Percentiles rank a stretch among this genome's conserved stretches.
Conservation (phyloP, 2,329 filamentous ascomycete species). For the Neophaeococcomyces mojaviensis region DNA sequence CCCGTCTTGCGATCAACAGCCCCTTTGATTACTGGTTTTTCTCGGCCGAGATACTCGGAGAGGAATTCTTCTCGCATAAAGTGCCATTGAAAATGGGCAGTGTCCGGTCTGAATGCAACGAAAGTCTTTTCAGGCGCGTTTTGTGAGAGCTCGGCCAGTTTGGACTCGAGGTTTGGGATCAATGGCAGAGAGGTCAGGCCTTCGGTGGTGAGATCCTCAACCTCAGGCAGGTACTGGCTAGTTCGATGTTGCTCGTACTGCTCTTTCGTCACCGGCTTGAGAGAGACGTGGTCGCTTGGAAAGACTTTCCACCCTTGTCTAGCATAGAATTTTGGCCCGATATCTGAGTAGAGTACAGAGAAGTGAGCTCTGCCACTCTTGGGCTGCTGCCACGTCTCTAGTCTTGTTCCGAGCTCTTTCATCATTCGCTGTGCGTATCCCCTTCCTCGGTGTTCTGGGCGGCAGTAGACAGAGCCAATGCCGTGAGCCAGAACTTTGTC, state of each 20-base stretch:
- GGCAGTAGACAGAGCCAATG: slow-evolving; percentile 72
- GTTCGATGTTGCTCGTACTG: slow-evolving; percentile 18
- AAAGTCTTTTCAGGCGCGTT: slow-evolving; percentile 38
- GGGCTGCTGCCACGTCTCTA: slow-evolving; percentile 47
- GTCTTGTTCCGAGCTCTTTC: slow-evolving; percentile 50
- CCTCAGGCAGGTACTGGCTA: slow-evolving; percentile 21
- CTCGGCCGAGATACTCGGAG: slow-evolving; percentile 48
- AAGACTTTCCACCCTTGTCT: slow-evolving; percentile 69
- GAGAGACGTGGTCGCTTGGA: slow-evolving; percentile 62
- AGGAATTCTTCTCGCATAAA: slow-evolving; percentile 76
- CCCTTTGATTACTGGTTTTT: slow-evolving; percentile 56
- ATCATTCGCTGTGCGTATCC: slow-evolving; percentile 77
- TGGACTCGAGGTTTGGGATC: slow-evolving; percentile 46
- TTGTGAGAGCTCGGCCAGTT: slow-evolving; percentile 46
- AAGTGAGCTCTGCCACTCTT: slow-evolving; percentile 47
- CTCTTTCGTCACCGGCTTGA: slow-evolving; percentile 39
- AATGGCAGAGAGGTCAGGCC: slow-evolving; percentile 48
- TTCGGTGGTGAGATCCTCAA: slow-evolving; percentile 27
- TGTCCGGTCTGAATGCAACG: slow-evolving; percentile 62
- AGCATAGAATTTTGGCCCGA: slow-evolving; percentile 76
- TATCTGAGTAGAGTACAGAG: slow-evolving; percentile 78
- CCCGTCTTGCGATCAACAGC: slow-evolving; percentile 42
- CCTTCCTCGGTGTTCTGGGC: slow-evolving; percentile 56
- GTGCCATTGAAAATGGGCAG: slow-evolving; percentile 66
- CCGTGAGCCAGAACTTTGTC: slow-evolving; percentile 59